Base-by-base conservation (phyloP, 1,284 basidiomycete species). In the Cystobasidium pallidum region DNA sequence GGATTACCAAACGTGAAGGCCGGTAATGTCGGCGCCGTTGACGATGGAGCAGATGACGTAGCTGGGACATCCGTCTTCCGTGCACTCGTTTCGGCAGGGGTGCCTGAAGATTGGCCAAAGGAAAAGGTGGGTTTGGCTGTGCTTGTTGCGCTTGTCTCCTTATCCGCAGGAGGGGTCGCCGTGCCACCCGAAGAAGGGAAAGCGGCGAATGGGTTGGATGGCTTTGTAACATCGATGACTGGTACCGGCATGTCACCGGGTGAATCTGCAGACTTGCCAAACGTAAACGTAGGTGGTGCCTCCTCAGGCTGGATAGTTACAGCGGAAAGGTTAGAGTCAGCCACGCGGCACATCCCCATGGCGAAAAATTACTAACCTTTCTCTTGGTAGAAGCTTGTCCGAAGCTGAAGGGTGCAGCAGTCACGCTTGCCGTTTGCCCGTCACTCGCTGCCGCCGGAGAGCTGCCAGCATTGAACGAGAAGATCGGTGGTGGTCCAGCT, bases 201-300 rank as follows among this genome's bases (percentile, higher is more conserved):
- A 24, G 64, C 64, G 17, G 64, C 64, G 26, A 54, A 66, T 3
- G 64, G 64, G 26, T 66, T 66, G 26, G 43, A 49, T 19, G 63
- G 45, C 21, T 47, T 65, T 15, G 63, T 39, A 32, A 51, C 24
- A 52, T 45, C 43, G 19, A 49, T 65, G 21, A 65, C 47, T 8
- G 64, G 32, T 28, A 47, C 19, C 19, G 39, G 26, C 36, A 13
- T 34, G 32, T 49, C 11, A 13, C 30, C 32, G 19, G 51, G 2
- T 15, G 8, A 8, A 28, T 17, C 51, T 13, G 32, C 54, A 15
- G 54, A 10, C 28, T 34, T 57, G 13, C 54, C 30, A 34, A 57
- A 57, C 11, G 3, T n/a, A 32, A 57, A 57, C 6, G 15, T 13
- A 7, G 54, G 54, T 10, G 54, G 6, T 6, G 30, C 32, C 21